Percentiles rank a stretch among this genome's conserved stretches.
phyloP scores from a whole-genome alignment of 1,284 basidiomycete species.

The Lentinula novae-zelandiae region DNA sequence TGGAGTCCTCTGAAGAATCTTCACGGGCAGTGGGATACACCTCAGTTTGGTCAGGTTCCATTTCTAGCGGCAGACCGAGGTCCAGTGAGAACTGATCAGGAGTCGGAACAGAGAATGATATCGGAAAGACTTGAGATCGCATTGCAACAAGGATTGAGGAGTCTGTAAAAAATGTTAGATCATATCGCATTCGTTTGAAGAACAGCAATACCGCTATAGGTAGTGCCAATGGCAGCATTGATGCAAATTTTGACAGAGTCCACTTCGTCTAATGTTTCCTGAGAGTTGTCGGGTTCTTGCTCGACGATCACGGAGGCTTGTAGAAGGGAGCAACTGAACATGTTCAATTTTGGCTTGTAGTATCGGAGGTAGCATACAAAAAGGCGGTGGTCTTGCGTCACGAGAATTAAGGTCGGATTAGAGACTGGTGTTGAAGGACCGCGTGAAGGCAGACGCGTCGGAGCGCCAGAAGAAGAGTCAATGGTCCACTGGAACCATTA shows the following conservation, averaged over 20 bases:
- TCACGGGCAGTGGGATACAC: constrained; percentile 43
- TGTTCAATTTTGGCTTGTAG: constrained; percentile 35
- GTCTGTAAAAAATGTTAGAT: constrained; percentile 33
- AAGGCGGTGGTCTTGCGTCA: constrained; percentile 53
- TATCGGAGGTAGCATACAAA: constrained; percentile 46
- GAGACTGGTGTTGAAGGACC: constrained; percentile 51
- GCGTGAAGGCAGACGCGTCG: constrained; percentile 45
- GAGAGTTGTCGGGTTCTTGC: constrained; percentile 23
- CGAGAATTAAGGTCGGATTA: constrained; percentile 47
- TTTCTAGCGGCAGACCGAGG: constrained; percentile 38
- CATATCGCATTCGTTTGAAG: neutral
- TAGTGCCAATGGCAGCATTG: constrained; percentile 59
- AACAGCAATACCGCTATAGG: constrained; percentile 51
- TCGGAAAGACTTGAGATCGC: constrained; percentile 47
- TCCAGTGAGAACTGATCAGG: constrained; percentile 38
- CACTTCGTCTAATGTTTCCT: constrained; percentile 31
- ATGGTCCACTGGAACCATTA: constrained; percentile 41
- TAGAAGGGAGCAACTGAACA: constrained; percentile 46
- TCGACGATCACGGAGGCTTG: constrained; percentile 32
- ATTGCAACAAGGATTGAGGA: constrained; percentile 61
- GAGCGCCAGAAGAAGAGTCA: constrained; percentile 32
- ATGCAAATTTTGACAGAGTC: constrained; percentile 49
- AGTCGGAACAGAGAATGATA: constrained; percentile 15
- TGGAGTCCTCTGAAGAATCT: constrained; percentile 56
- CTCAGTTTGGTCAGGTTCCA: constrained; percentile 29